A percentile compares a stretch with the other conserved stretches of the same genome.
Evolutionary conservation across 108 stramenopile species (phyloP).

Genomic region (Nannochloropsis salina): DNA sequence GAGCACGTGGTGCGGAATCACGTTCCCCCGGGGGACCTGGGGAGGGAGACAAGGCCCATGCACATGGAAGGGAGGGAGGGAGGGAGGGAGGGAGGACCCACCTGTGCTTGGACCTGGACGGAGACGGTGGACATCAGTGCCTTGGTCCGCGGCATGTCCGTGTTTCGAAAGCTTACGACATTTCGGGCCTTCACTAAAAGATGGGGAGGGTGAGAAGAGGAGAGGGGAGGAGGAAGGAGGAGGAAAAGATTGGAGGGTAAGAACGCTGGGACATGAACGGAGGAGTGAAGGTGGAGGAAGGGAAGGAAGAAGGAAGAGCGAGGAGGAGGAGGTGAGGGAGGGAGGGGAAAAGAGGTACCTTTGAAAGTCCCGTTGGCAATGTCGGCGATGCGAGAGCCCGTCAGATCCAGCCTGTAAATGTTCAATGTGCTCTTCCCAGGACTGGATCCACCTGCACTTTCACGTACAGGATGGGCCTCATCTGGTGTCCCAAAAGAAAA

Average conservation of each 20-base stretch:
- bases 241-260: not conserved
- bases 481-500: not conserved
- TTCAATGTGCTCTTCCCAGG: not conserved
- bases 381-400: not conserved
- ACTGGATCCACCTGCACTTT: slow-evolving; percentile 13
- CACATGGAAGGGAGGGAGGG: not conserved
- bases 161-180: not conserved
- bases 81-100: not conserved
- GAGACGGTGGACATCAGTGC: not conserved
- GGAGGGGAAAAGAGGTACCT: not conserved
- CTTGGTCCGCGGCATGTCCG: not conserved
- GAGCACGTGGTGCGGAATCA: not conserved
- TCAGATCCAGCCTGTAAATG: not conserved
- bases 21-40: not conserved
- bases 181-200: not conserved
- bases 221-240: not conserved
- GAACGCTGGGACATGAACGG: too few species aligned
- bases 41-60: not conserved
- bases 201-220: not conserved
- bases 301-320: not conserved
- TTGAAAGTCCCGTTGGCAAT: not conserved
- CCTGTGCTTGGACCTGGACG: not conserved
- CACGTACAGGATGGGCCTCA: slow-evolving; percentile 22
- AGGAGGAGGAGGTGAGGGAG: not conserved
- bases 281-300: too few species aligned